Percentiles rank a stretch among this genome's conserved stretches.
Conservation (phyloP, 768 basidiomycete genomes). For the Cystobasidium ongulense region DNA sequence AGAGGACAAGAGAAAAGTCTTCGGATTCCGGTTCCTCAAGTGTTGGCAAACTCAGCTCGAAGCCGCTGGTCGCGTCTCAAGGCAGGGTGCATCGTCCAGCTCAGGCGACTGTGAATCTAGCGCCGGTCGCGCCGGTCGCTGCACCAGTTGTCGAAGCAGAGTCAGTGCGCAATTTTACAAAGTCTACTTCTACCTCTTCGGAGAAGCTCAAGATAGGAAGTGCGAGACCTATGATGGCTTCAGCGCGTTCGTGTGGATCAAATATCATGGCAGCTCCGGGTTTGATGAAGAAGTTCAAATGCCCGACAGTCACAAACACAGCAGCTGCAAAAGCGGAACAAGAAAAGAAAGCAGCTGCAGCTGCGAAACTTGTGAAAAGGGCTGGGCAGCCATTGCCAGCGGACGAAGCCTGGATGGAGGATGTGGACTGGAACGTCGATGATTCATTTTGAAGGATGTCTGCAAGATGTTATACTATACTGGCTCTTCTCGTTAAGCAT, state of each 20-base stretch:
- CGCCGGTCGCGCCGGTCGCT: not conserved
- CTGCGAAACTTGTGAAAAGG: not conserved
- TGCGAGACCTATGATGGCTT: not conserved
- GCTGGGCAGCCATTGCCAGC: not conserved
- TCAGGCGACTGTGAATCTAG: not conserved
- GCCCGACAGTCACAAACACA: not conserved
- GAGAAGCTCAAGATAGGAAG: not conserved
- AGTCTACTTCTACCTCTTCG: not conserved
- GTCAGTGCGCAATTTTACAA: not conserved
- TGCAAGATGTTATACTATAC: not conserved
- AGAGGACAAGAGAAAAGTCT: not conserved
- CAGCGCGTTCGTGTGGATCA: not conserved
- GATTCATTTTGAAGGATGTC: not conserved
- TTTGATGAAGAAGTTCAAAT: not conserved
- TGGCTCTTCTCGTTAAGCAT: too few species aligned
- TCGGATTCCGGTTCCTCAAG: not conserved
- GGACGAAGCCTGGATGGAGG: constrained; percentile 8
- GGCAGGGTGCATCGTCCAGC: too few species aligned
- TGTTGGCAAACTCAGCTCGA: not conserved
- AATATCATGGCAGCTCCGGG: not conserved
- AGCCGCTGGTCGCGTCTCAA: not conserved
- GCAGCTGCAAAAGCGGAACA: constrained; percentile 12
- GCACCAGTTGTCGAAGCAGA: not conserved
- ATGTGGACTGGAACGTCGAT: not conserved
- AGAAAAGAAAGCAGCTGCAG: not conserved